Base-by-base conservation (phyloP, 1,284 basidiomycete species). In the Apiotrichum domesticum region DNA sequence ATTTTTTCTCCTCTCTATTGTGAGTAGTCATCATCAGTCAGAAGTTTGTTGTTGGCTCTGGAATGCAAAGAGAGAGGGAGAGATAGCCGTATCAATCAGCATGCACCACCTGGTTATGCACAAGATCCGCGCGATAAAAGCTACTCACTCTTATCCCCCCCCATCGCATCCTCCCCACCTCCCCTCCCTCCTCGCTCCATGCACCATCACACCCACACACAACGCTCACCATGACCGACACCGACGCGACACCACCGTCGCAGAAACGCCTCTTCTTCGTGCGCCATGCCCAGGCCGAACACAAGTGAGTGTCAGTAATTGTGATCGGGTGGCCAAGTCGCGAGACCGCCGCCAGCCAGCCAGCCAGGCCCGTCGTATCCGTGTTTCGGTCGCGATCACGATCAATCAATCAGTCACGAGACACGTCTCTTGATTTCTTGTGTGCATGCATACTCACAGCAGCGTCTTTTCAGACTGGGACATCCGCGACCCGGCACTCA, bases 271-370 rank as follows among this genome's bases (percentile, higher is more conserved):
- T 77, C 46, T 69, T 72, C 57, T 66, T 77, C 35, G 73, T 72
- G 2, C 68, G 75, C n/a, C 75, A 77, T 60, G 76, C 72, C 13
- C 72, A 77, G 55, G 75, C 72, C 0, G 68, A 74, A 58, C 72
- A 76, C 69, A 76, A 76, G 68, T 74, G 60, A 62, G 68, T 61
- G 7, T 13, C 32, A 10, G 39, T 15, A 35, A 21, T 21, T 21
- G 21, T 21, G 21, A 21, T 21, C 21, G 21, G 21, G 21, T 21
- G 21, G 21, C 21, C 21, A 21, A 21, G 21, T 21, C 21, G 21
- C 21, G 15, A 45, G 13, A 45, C 43, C 11, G 11, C 32, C 10
- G 9, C 8, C 37, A 21, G 21, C 21, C 21, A 21, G 21, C 21
- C 21, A 21, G 21, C 21, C 21, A 21, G 21, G 21, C 21, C 21